Percentiles rank a stretch among this genome's conserved stretches.
Evolutionary conservation across 352 stramenopile genomes (phyloP).

Genomic region (Phytophthora sp.): DNA sequence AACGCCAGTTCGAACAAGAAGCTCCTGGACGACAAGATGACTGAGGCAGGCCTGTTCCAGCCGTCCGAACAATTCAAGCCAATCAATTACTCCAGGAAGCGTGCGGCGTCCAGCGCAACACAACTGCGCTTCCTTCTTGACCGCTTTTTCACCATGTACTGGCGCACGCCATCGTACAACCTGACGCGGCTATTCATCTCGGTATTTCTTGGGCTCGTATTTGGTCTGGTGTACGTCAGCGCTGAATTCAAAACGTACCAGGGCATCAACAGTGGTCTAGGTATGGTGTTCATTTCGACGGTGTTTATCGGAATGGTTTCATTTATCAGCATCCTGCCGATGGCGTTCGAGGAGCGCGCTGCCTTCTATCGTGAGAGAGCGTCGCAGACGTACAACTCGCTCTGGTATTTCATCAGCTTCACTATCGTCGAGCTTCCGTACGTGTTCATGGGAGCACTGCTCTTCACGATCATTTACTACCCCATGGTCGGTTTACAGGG

Average conservation of each 20-base stretch:
- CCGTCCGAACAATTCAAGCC: slow-evolving; percentile 24
- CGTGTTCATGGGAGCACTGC: slow-evolving; percentile 21
- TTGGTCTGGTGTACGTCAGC: slow-evolving; percentile 72
- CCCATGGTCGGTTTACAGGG: slow-evolving; percentile 52
- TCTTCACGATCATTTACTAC: slow-evolving; percentile 43
- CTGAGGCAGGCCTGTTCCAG: slow-evolving; percentile 38
- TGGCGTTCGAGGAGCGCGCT: slow-evolving; percentile 86
- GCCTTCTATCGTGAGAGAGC: slow-evolving; percentile 80
- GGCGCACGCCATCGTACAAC: slow-evolving; percentile 89
- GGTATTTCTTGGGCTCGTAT: slow-evolving; percentile 78
- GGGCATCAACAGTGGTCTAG: slow-evolving; percentile 65
- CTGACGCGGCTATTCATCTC: slow-evolving; percentile 77
- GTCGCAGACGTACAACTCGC: slow-evolving; percentile 84
- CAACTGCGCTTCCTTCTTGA: slow-evolving; percentile 57
- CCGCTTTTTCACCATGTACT: slow-evolving; percentile 68
- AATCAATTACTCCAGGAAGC: slow-evolving; percentile 49
- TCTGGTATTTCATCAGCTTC: slow-evolving; percentile 64
- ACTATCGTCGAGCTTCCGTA: slow-evolving; percentile 38
- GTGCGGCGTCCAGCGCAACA: slow-evolving; percentile 38
- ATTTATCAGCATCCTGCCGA: slow-evolving; percentile 75
- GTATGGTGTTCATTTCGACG: slow-evolving; percentile 87
- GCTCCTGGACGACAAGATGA: slow-evolving; percentile 32
- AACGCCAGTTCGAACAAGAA: slow-evolving; percentile 38
- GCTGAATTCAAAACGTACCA: slow-evolving; percentile 56
- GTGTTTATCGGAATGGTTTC: slow-evolving; percentile 85